phyloP scores from a whole-genome alignment of 345 rosid genomes.

The Brassica rapa region DNA sequence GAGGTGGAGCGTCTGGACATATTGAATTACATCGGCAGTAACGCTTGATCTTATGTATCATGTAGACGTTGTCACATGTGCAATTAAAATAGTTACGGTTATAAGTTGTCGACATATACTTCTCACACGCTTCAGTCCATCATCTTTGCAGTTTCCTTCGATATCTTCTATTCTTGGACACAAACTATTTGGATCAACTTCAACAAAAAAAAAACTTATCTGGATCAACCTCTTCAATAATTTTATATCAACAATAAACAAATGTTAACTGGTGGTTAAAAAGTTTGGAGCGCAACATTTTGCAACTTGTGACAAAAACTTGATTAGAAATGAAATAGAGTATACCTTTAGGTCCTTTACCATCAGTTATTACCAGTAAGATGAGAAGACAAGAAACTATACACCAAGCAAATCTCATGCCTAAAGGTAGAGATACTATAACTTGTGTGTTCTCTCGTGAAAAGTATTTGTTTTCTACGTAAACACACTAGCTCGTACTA shows the following conservation, averaged over 20 bases:
- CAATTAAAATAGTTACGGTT: conserved; percentile 3
- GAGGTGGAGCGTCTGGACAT: background rate
- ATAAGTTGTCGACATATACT: background rate
- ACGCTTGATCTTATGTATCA: conserved; percentile 24
- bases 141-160: background rate
- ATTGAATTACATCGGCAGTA: conserved; percentile 8
- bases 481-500: background rate
- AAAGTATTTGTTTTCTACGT: background rate
- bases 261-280: background rate
- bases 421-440: background rate
- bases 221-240: background rate
- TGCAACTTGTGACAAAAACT: background rate
- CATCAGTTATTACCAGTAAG: background rate
- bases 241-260: conserved; percentile 3
- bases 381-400: background rate
- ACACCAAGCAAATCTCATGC: background rate
- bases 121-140: conserved; percentile 7
- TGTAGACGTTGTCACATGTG: conserved; percentile 14
- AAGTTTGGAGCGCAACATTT: background rate
- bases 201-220: background rate
- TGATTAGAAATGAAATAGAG: background rate
- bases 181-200: background rate
- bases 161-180: conserved; percentile 19
- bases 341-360: background rate
- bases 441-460: background rate